Percentiles rank a stretch among this genome's conserved stretches.
These are phyloP conservation scores for Cicer yamashitae DNA, from an alignment of 306 rosid genomes.

Conservation along the genomic window DNA sequence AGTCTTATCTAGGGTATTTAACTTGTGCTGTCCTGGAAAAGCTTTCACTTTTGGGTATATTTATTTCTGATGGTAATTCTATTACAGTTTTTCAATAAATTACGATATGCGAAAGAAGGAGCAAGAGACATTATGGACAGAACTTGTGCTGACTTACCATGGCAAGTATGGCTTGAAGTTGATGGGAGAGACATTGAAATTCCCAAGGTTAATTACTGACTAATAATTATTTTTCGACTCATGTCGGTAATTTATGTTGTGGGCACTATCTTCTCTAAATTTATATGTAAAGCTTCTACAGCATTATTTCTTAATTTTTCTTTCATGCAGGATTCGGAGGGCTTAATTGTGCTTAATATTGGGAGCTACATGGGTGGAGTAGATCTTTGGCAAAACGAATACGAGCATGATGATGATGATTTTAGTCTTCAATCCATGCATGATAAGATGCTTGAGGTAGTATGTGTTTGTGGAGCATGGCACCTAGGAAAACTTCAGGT, in stretches of 20 bases:
- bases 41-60: constrained; percentile 31
- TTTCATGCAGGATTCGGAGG: constrained; percentile 68
- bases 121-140: constrained; percentile 87
- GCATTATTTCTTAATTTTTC: constrained; percentile 20
- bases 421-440: constrained; percentile 69
- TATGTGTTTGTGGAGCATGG: constrained; percentile 83
- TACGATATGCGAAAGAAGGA: constrained; percentile 85
- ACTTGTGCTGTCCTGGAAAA: constrained; percentile 14
- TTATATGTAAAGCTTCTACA: constrained; percentile 31
- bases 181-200: constrained; percentile 74
- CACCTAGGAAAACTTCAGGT: constrained; percentile 90
- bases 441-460: constrained; percentile 76
- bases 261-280: constrained; percentile 25
- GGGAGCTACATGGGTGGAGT: constrained; percentile 92
- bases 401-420: constrained; percentile 69
- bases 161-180: constrained; percentile 92
- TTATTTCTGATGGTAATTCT: constrained; percentile 41
- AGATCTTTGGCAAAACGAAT: constrained; percentile 81
- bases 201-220: constrained; percentile 60
- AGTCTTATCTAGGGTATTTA: constrained; percentile 19
- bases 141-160: constrained; percentile 84
- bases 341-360: constrained; percentile 81
- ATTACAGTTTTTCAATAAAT: constrained; percentile 68
- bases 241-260: constrained; percentile 7
- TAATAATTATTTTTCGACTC: constrained; percentile 28